Conservation (phyloP, 306 rosid species). For the Cucumis melo region DNA sequence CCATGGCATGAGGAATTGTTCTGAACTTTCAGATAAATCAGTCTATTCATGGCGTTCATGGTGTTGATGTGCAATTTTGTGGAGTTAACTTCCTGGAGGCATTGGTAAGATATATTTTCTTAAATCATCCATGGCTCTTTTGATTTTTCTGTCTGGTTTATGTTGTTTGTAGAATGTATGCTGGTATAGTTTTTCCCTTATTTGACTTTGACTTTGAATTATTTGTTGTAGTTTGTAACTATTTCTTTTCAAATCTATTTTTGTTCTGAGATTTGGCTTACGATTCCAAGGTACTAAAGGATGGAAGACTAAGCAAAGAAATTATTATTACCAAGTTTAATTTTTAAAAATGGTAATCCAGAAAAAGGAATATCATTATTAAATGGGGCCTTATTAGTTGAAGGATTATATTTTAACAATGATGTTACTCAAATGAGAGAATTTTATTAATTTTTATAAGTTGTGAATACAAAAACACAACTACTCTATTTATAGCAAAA, state of each 20-base stretch:
- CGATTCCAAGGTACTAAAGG: background rate
- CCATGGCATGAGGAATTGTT: constrained; percentile 12
- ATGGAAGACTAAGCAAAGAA: background rate
- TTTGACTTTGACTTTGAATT: background rate
- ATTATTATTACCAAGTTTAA: background rate
- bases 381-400: background rate
- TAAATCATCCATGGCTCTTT: background rate
- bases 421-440: too few species aligned
- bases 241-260: background rate
- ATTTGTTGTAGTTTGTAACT: too few species aligned
- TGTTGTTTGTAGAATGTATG: background rate
- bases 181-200: background rate
- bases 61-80: constrained; percentile 63
- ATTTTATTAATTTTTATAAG: too few species aligned
- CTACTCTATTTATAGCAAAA: too few species aligned
- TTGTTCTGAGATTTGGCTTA: background rate
- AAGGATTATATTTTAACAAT: background rate
- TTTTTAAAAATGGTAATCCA: background rate
- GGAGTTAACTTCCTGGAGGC: constrained; percentile 83
- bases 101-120: constrained; percentile 36
- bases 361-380: background rate
- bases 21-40: constrained; percentile 63
- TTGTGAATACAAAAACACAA: too few species aligned
- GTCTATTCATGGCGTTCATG: constrained; percentile 63
- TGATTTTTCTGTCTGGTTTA: background rate